Percentiles rank a stretch among this genome's conserved stretches.
phyloP scores from a whole-genome alignment of 2,329 filamentous ascomycete species.

The Daldinia eschscholtzii region DNA sequence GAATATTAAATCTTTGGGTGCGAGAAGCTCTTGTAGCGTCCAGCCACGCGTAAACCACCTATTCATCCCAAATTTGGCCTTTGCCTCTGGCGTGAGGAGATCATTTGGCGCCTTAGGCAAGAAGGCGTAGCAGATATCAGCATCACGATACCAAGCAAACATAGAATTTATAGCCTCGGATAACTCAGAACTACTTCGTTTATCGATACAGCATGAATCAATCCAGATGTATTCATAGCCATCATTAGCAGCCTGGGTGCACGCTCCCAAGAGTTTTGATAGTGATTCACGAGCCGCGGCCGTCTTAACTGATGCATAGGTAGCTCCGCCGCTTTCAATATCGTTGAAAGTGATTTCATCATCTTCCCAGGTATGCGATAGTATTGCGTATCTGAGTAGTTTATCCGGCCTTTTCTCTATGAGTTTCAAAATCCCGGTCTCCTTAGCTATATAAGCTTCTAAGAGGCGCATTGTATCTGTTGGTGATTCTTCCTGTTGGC shows the following conservation, averaged over 20 bases:
- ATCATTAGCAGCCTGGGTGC: slow-evolving; percentile 16
- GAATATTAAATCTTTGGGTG: slow-evolving; percentile 24
- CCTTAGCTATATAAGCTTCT: slow-evolving; percentile 19
- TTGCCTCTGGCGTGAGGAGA: background rate
- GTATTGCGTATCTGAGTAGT: slow-evolving; percentile 27
- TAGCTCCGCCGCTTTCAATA: slow-evolving; percentile 20
- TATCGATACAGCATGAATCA: slow-evolving; percentile 50
- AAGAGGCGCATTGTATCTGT: slow-evolving; percentile 23
- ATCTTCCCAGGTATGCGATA: slow-evolving; percentile 29
- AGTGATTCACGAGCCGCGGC: slow-evolving; percentile 7
- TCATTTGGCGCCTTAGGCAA: slow-evolving; percentile 24
- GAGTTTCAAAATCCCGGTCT: slow-evolving; percentile 18
- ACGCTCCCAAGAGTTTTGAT: slow-evolving; percentile 5
- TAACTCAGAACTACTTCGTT: slow-evolving; percentile 45
- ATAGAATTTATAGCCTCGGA: slow-evolving; percentile 36
- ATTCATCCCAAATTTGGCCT: background rate
- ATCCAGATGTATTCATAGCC: slow-evolving; percentile 44
- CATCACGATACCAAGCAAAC: slow-evolving; percentile 45
- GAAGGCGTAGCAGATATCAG: slow-evolving; percentile 46
- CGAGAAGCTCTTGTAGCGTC: slow-evolving; percentile 33
- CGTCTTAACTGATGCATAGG: slow-evolving; percentile 3
- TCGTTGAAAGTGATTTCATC: slow-evolving; percentile 29
- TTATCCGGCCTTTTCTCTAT: slow-evolving; percentile 32
- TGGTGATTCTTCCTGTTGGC: background rate
- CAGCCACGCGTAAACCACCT: slow-evolving; percentile 16